These are phyloP conservation scores for Coniferiporia sulphurascens DNA, from an alignment of 1,284 basidiomycete genomes.

Conservation along the genomic window DNA sequence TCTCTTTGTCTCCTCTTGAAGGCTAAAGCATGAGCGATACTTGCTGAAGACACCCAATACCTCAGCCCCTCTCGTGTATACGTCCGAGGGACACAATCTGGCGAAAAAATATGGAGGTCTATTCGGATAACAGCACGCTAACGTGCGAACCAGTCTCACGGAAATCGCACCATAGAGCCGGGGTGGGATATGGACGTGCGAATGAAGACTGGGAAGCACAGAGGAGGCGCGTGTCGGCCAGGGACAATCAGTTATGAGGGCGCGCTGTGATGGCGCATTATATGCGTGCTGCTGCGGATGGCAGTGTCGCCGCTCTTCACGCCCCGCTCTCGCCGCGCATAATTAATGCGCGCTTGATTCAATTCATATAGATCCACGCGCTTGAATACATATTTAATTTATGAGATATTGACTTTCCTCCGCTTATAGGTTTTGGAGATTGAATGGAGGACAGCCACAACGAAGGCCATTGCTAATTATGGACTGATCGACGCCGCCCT, in stretches of 20 bases:
- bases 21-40: too few relatives aligned
- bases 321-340: not conserved
- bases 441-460: too few relatives aligned
- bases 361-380: too few relatives aligned
- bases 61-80: not conserved
- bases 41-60: too few relatives aligned
- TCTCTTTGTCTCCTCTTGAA: not conserved
- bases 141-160: constrained; percentile 11
- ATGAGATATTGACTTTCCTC: too few relatives aligned
- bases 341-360: not conserved
- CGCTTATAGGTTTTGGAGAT: too few relatives aligned
- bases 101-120: not conserved
- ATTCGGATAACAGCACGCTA: not conserved
- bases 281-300: constrained; percentile 10
- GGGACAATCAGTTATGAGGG: constrained; percentile 7
- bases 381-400: too few relatives aligned
- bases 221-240: constrained; percentile 4
- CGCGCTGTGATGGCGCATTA: constrained; percentile 9
- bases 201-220: not conserved
- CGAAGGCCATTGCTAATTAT: not conserved
- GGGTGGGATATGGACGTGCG: not conserved
- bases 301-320: not conserved
- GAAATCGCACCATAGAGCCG: not conserved
- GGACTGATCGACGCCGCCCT: not conserved
- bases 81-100: not conserved